Evolutionary conservation across 139 green algal genomes (phyloP), one percentile per base, ranked within the genome.

Genomic region (Volvox reticuliferus): DNA sequence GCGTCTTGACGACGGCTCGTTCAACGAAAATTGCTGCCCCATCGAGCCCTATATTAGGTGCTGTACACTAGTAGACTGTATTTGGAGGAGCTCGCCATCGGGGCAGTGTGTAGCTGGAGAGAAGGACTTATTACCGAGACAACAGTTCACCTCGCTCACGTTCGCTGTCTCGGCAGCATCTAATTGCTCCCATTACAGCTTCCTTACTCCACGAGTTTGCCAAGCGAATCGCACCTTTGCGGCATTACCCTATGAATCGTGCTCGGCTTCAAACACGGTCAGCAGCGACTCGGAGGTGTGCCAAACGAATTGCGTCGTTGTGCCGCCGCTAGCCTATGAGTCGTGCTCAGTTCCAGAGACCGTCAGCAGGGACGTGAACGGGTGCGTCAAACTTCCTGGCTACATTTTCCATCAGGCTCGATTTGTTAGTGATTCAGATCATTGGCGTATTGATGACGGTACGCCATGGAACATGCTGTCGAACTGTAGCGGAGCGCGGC

Each of bases 181-280:
- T 36, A 88, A 87, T 16, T 93, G 90, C 44, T 91, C 17, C 44
- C n/a, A 33, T 1, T 93, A 93, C 78, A 67, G 55, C 2, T 91
- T 91, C 26, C 30, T 69, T 0, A 20, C 68, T 1, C 19, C 30
- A 9, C 90, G 90, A n/a, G 50, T 50, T 5, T 93, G 90, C 77
- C 26, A n/a, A 0, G 5, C 82, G 0, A 32, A 89, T 50, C 37
- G 71, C 19, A 79, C 65, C 6, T 73, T 73, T 28, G 1, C 90
- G 0, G 44, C 9, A 1, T 35, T 24, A 5, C 22, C 55, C 1
- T 93, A 85, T 37, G 67, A 88, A 21, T 32, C 37, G 12, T 92
- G 89, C 75, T 90, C 83, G 33, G 77, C 35, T 32, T 75, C 68
- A 28, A 24, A 30, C 5, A 2, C 32, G 0, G 36, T 79, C 13